phyloP scores from a whole-genome alignment of 2,329 filamentous ascomycete genomes.

The Bipolaris oryzae region DNA sequence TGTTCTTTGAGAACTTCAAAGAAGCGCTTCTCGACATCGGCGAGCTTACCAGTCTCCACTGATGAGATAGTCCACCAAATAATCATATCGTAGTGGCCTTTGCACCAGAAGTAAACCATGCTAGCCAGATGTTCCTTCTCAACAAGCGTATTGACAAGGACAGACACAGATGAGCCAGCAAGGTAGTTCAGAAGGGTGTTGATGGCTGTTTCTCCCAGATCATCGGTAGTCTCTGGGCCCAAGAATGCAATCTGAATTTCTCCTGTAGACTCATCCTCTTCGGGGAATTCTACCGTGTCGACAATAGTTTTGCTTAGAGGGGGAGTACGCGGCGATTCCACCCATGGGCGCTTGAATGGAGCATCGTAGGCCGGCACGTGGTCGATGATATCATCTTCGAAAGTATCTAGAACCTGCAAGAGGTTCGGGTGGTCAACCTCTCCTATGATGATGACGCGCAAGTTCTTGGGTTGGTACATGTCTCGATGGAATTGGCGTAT shows the following conservation, averaged over 20 bases:
- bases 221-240: constrained; percentile 79
- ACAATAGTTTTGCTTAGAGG: constrained; percentile 73
- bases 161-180: constrained; percentile 88
- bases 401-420: constrained; percentile 79
- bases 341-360: constrained; percentile 87
- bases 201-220: constrained; percentile 67
- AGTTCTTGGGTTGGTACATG: constrained; percentile 97
- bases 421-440: constrained; percentile 85
- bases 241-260: constrained; percentile 87
- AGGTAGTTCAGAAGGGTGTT: constrained; percentile 84
- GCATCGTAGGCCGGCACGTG: constrained; percentile 76
- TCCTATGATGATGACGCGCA: constrained; percentile 90
- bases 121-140: constrained; percentile 93
- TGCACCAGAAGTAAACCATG: constrained; percentile 78
- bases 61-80: constrained; percentile 87
- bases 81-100: constrained; percentile 78
- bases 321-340: constrained; percentile 81
- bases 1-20: constrained; percentile 84
- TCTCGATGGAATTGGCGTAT: constrained; percentile 94
- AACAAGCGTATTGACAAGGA: constrained; percentile 89
- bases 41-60: constrained; percentile 84
- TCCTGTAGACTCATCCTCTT: constrained; percentile 92
- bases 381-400: constrained; percentile 84
- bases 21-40: constrained; percentile 81
- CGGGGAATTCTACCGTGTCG: constrained; percentile 86